Base-by-base conservation (phyloP, 2,329 filamentous ascomycete genomes). In the Aureobasidium sp. region DNA sequence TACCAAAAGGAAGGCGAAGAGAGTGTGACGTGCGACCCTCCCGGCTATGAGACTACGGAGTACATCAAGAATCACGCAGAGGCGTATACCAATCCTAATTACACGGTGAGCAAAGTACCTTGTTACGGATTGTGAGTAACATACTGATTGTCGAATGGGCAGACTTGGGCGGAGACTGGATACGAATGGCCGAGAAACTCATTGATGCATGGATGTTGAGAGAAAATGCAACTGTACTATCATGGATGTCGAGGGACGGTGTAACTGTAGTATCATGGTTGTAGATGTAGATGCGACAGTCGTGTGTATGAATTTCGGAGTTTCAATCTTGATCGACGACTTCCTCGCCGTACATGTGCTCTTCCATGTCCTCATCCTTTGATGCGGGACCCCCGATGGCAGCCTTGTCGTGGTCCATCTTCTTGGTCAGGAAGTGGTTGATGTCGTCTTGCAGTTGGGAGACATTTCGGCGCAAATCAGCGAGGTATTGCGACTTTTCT, bases 311-410 rank as follows among this genome's bases (percentile, higher is more conserved):
- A 17, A 17, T 21, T 19, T 33, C 15, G 33, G 11, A 3, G 1
- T 1, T 19, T 42, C 35, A 55, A 17, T 70, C 69, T 15, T 88
- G 86, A 53, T 86, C 84, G 13, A 82, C 77, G 25, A 85, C 82
- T 71, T 95, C 90, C 73, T 95, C 91, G 50, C 90, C 91, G 70
- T 96, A 95, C 69, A 91, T 88, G 67, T 89, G 84, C 69, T 90
- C 88, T 33, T 76, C 74, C 59, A 71, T 72, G 59, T 72, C 70
- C 60, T 74, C 72, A 53, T 74, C 71, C 25, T 65, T 66, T 42
- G 61, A 68, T 17, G 21, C 51, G 13, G 35, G 46, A 19, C 43
- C 64, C 23, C 60, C 71, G 17, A 78, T 78, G 15, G 75, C 74
- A 9, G 74, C 75, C 69, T 86, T 87, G 69, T 91, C 88, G 63